Evolutionary conservation across 2,329 filamentous ascomycete species (phyloP).

Genomic region (Aspergillus bombycis): DNA sequence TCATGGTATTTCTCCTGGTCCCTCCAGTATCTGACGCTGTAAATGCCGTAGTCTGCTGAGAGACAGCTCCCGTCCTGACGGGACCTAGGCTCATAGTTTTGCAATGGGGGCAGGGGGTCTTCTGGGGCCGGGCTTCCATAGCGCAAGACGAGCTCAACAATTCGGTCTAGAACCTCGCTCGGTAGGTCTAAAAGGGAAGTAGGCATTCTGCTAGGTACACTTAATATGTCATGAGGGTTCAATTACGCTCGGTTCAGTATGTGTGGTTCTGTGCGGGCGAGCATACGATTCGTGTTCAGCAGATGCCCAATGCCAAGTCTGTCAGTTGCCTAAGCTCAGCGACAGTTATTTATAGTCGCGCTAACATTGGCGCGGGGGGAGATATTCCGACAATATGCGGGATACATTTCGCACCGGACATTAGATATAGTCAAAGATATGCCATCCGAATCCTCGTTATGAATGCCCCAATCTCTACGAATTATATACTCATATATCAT

Average conservation of each 20-base stretch:
- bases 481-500: too few species aligned
- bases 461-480: too few species aligned
- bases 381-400: too few species aligned
- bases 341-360: neutral
- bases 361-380: too few species aligned
- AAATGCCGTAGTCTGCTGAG: neutral
- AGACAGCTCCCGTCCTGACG: neutral
- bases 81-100: neutral
- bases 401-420: too few species aligned
- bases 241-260: neutral
- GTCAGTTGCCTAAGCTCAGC: neutral
- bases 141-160: slow-evolving; percentile 1
- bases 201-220: neutral
- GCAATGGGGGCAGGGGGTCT: neutral
- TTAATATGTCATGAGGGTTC: neutral
- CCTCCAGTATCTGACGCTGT: neutral
- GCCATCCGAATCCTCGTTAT: too few species aligned
- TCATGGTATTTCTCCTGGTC: neutral
- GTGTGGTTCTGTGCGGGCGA: neutral
- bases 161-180: slow-evolving; percentile 5
- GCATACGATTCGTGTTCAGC: neutral
- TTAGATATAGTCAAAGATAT: too few species aligned
- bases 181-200: neutral
- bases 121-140: neutral
- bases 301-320: neutral